A percentile compares a stretch with the other conserved stretches of the same genome.
These are phyloP conservation scores for Scutellaria galericulata DNA, from an alignment of 257 asterid genomes.

Conservation along the genomic window DNA sequence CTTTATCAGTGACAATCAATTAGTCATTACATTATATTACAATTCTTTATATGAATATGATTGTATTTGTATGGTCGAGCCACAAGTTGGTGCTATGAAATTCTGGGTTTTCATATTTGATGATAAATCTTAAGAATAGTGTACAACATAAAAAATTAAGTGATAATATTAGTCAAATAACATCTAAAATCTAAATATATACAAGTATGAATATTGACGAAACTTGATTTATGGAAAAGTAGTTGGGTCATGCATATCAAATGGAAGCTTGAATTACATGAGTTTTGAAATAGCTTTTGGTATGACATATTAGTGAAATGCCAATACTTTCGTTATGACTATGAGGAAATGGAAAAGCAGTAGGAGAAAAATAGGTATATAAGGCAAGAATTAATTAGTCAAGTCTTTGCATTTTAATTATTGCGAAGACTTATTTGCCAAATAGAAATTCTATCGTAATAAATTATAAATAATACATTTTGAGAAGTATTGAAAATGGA, in stretches of 20 bases:
- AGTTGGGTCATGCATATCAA: slow-evolving; percentile 36
- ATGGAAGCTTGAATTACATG: slow-evolving; percentile 27
- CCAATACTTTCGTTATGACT: slow-evolving; percentile 17
- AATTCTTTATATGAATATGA: too few species aligned
- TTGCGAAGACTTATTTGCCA: too few species aligned
- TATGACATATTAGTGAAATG: slow-evolving; percentile 30
- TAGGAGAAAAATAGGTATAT: background rate
- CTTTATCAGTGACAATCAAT: too few species aligned
- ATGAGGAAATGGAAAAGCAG: slow-evolving; percentile 13
- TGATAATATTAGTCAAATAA: background rate
- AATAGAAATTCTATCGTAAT: too few species aligned
- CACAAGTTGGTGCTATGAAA: too few species aligned
- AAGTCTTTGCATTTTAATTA: too few species aligned
- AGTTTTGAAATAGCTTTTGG: slow-evolving; percentile 19
- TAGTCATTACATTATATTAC: background rate
- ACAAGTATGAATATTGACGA: background rate
- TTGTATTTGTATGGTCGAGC: too few species aligned
- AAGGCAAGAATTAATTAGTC: background rate
- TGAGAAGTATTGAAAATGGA: too few species aligned
- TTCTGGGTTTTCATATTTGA: too few species aligned
- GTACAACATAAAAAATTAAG: background rate
- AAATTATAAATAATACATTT: too few species aligned
- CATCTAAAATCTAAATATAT: background rate
- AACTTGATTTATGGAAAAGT: background rate
- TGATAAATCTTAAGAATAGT: background rate